Percentiles rank a stretch among this genome's conserved stretches.
phyloP scores from a whole-genome alignment of 2,329 filamentous ascomycete genomes.

The Trichophyton simii region DNA sequence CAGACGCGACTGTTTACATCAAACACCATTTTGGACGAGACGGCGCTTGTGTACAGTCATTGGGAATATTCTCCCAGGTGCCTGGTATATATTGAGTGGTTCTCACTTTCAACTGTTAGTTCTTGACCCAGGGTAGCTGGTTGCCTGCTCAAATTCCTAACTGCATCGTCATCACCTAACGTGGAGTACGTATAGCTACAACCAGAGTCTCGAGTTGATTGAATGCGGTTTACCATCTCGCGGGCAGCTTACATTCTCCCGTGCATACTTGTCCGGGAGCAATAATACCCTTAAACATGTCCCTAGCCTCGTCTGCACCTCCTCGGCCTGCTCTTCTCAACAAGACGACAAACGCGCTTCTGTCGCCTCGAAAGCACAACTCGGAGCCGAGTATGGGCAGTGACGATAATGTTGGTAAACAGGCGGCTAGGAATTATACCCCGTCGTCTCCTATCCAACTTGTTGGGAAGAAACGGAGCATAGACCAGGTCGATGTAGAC shows the following conservation, averaged over 20 bases:
- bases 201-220: neutral
- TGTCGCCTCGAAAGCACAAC: slow-evolving; percentile 21
- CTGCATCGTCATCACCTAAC: neutral
- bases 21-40: neutral
- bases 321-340: slow-evolving; percentile 30
- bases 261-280: neutral
- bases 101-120: neutral
- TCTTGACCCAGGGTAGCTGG: neutral
- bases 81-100: neutral
- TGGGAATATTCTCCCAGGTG: neutral
- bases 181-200: neutral
- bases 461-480: slow-evolving; percentile 30
- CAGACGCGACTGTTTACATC: neutral
- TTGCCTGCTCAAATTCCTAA: neutral
- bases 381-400: slow-evolving; percentile 12
- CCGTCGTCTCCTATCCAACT: slow-evolving; percentile 23
- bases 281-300: neutral
- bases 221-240: neutral
- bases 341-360: slow-evolving; percentile 31
- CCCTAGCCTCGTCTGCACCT: slow-evolving; percentile 21
- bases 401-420: slow-evolving; percentile 15
- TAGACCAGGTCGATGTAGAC: slow-evolving; percentile 27
- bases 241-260: neutral
- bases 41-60: neutral
- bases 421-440: neutral